Percentiles rank a stretch among this genome's conserved stretches.
Evolutionary conservation across 2,329 filamentous ascomycete species (phyloP).

Genomic region (Teratosphaeria zuluensis): DNA sequence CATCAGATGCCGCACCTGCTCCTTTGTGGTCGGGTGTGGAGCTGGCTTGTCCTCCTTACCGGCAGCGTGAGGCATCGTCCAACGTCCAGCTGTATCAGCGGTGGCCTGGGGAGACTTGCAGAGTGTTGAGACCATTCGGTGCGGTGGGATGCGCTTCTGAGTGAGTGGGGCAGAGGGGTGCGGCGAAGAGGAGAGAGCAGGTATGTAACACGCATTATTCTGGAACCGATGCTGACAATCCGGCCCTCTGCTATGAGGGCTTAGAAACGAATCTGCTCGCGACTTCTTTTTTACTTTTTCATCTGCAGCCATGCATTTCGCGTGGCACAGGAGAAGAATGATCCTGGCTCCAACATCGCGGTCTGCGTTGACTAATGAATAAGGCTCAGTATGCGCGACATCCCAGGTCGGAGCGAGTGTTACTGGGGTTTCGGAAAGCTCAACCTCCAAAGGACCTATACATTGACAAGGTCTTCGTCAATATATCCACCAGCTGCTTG

Average conservation of each 20-base stretch:
- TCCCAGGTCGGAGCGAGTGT: too few species aligned
- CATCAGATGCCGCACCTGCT: background rate
- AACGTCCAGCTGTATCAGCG: background rate
- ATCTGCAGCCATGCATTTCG: background rate
- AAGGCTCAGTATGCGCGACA: too few species aligned
- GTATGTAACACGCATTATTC: background rate
- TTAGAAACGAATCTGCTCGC: background rate
- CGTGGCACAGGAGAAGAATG: too few species aligned
- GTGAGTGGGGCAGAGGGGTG: background rate
- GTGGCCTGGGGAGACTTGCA: background rate
- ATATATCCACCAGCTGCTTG: too few species aligned
- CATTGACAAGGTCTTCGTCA: too few species aligned
- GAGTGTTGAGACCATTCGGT: background rate
- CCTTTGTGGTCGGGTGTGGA: background rate
- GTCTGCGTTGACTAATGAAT: background rate
- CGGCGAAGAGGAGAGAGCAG: background rate
- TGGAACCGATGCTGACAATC: background rate
- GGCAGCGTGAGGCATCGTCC: background rate
- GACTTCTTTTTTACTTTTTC: background rate
- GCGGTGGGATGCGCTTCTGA: background rate
- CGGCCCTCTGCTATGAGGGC: background rate
- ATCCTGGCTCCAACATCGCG: too few species aligned
- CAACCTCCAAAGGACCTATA: too few species aligned
- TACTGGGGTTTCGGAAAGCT: too few species aligned
- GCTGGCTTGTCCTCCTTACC: background rate